phyloP scores from a whole-genome alignment of 805 yeast genomes.

The Candida silvicultrix region DNA sequence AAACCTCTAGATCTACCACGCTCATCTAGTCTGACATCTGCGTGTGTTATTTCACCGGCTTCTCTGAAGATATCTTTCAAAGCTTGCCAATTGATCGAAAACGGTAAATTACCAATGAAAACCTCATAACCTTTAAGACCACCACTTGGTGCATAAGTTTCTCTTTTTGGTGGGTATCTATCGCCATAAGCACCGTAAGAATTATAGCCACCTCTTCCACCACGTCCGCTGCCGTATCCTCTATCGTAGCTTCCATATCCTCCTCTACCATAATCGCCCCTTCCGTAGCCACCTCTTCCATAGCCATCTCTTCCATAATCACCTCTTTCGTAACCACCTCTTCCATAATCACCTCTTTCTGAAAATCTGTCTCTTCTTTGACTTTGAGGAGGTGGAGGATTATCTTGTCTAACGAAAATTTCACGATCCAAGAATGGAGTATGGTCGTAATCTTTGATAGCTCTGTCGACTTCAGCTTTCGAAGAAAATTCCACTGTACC shows the following conservation, averaged over 20 bases:
- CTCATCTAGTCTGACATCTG: conserved; percentile 63
- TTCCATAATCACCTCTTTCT: conserved; percentile 2
- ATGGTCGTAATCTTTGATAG: conserved; percentile 66
- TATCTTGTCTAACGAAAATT: conserved; percentile 85
- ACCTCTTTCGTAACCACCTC: background rate
- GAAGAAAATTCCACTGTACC: conserved; percentile 80
- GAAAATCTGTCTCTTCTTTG: conserved; percentile 9
- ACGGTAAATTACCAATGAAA: conserved; percentile 80
- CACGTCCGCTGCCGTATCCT: conserved; percentile 1
- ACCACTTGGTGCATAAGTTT: conserved; percentile 3
- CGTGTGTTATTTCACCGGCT: conserved; percentile 74
- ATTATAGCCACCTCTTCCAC: conserved; percentile 10
- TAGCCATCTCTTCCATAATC: background rate
- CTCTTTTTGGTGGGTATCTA: conserved; percentile 19
- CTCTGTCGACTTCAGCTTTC: conserved; percentile 59
- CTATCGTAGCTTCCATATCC: conserved; percentile 16
- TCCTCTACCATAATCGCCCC: conserved; percentile 16
- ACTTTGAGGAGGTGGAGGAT: conserved; percentile 60
- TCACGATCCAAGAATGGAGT: conserved; percentile 63
- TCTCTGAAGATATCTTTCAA: conserved; percentile 77
- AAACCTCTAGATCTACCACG: conserved; percentile 80
- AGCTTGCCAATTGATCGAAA: conserved; percentile 75
- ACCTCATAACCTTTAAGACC: conserved; percentile 43
- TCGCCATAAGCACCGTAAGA: conserved; percentile 14
- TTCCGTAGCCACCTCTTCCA: conserved; percentile 4